These are phyloP conservation scores for Leucogyrophana mollusca DNA, from an alignment of 768 basidiomycete genomes.

Conservation along the genomic window DNA sequence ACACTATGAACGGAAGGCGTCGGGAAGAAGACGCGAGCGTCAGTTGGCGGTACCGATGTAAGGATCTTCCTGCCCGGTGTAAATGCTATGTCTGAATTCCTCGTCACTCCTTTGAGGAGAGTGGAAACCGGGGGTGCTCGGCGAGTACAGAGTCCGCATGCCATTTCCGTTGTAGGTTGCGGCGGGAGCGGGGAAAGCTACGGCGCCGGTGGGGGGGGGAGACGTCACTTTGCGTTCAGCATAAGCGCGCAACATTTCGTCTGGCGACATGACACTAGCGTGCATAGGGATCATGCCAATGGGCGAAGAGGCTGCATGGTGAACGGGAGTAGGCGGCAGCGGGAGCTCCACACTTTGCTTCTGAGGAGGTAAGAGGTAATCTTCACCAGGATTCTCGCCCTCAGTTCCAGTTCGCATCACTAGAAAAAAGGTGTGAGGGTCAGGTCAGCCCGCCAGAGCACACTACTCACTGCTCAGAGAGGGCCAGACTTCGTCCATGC, in stretches of 20 bases:
- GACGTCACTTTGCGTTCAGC: conserved; percentile 45
- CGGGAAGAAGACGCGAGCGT: background rate
- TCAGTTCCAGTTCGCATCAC: conserved; percentile 70
- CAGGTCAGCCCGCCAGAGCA: background rate
- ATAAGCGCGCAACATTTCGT: conserved; percentile 77
- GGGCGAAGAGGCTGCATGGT: conserved; percentile 33
- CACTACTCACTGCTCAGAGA: conserved; percentile 60
- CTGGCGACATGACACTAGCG: conserved; percentile 53
- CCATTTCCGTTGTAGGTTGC: conserved; percentile 21
- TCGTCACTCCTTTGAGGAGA: conserved; percentile 6
- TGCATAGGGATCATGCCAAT: conserved; percentile 41
- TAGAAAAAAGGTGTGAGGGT: conserved; percentile 20
- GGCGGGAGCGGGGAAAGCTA: conserved; percentile 27
- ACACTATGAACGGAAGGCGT: too few relatives aligned
- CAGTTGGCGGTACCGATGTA: conserved; percentile 15
- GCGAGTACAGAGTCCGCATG: conserved; percentile 29
- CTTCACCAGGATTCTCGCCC: conserved; percentile 27
- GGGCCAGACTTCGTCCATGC: conserved; percentile 62
- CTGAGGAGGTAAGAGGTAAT: conserved; percentile 45
- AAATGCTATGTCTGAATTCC: background rate
- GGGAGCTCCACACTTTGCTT: conserved; percentile 24
- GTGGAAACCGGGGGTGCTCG: conserved; percentile 14
- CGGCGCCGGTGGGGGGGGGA: conserved; percentile 29
- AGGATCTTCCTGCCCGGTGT: conserved; percentile 23
- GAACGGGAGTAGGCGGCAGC: conserved; percentile 31